phyloP scores from a whole-genome alignment of 2,329 filamentous ascomycete genomes.

The Ramichloridium luteum region DNA sequence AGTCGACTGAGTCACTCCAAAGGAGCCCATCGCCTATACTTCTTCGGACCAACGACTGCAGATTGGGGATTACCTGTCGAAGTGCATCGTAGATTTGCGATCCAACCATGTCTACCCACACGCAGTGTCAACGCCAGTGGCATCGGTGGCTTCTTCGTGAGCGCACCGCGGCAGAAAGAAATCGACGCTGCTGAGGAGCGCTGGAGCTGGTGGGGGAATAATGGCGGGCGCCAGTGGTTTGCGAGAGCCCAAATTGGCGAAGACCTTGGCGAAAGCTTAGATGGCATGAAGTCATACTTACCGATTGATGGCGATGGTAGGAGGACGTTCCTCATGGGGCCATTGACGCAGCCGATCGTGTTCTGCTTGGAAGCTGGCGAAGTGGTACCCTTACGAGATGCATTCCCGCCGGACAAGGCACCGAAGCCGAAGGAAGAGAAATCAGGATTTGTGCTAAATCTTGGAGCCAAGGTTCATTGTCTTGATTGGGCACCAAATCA shows the following conservation, averaged over 20 bases:
- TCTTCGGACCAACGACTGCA: slow-evolving; percentile 39
- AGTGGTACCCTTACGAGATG: slow-evolving; percentile 34
- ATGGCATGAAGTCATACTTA: slow-evolving; percentile 33
- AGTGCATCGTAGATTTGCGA: slow-evolving; percentile 40
- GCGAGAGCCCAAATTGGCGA: slow-evolving; percentile 29
- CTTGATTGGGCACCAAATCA: slow-evolving; percentile 34
- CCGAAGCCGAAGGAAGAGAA: slow-evolving; percentile 7
- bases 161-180: slow-evolving; percentile 33
- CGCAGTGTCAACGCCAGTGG: slow-evolving; percentile 24
- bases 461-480: slow-evolving; percentile 42
- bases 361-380: slow-evolving; percentile 32
- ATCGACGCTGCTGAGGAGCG: slow-evolving; percentile 33
- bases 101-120: slow-evolving; percentile 41
- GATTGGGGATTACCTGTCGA: slow-evolving; percentile 38
- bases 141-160: slow-evolving; percentile 29
- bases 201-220: slow-evolving; percentile 43
- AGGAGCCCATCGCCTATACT: slow-evolving; percentile 33
- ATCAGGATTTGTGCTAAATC: slow-evolving; percentile 43
- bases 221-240: slow-evolving; percentile 31
- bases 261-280: slow-evolving; percentile 24
- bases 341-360: slow-evolving; percentile 31
- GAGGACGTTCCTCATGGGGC: slow-evolving; percentile 40
- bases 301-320: slow-evolving; percentile 19
- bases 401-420: slow-evolving; percentile 26
- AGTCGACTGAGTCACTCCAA: slow-evolving; percentile 25